phyloP scores from a whole-genome alignment of 768 basidiomycete species.

The Serendipita sp. region DNA sequence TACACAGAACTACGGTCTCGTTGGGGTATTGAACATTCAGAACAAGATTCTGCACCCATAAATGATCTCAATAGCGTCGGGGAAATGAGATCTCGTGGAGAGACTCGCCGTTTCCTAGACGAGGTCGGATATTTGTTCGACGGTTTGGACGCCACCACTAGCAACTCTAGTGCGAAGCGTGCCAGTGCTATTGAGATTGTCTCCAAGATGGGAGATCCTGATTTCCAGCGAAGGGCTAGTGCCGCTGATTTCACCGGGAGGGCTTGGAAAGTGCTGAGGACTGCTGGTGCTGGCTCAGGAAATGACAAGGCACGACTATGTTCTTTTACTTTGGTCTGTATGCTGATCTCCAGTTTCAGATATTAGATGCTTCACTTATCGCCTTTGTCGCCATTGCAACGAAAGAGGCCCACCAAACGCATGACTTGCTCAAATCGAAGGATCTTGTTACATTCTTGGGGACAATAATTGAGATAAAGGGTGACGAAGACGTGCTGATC shows the following conservation, averaged over 20 bases:
- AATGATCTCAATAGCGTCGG: slow-evolving; percentile 32
- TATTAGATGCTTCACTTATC: slow-evolving; percentile 46
- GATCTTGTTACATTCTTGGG: slow-evolving; percentile 17
- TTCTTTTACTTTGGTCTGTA: background rate
- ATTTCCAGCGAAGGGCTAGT: slow-evolving; percentile 67
- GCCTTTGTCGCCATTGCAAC: slow-evolving; percentile 51
- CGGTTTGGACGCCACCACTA: slow-evolving; percentile 43
- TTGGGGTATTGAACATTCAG: slow-evolving; percentile 70
- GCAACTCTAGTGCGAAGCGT: slow-evolving; percentile 1
- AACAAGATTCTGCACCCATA: slow-evolving; percentile 26
- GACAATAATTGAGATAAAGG: background rate
- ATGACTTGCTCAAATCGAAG: slow-evolving; percentile 32
- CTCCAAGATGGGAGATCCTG: slow-evolving; percentile 52
- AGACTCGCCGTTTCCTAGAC: slow-evolving; percentile 63
- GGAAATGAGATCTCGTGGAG: slow-evolving; percentile 65
- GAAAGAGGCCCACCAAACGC: slow-evolving; percentile 34
- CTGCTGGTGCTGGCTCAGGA: slow-evolving; percentile 41
- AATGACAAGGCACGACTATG: slow-evolving; percentile 35
- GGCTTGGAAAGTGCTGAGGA: slow-evolving; percentile 51
- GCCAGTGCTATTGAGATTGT: slow-evolving; percentile 61
- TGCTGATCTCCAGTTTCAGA: slow-evolving; percentile 23
- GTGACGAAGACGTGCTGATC: slow-evolving; percentile 5
- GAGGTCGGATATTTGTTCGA: slow-evolving; percentile 78
- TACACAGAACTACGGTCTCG: slow-evolving; percentile 58
- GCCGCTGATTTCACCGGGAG: slow-evolving; percentile 54